Conservation (phyloP, 306 rosid genomes). For the Medicago lupulina region DNA sequence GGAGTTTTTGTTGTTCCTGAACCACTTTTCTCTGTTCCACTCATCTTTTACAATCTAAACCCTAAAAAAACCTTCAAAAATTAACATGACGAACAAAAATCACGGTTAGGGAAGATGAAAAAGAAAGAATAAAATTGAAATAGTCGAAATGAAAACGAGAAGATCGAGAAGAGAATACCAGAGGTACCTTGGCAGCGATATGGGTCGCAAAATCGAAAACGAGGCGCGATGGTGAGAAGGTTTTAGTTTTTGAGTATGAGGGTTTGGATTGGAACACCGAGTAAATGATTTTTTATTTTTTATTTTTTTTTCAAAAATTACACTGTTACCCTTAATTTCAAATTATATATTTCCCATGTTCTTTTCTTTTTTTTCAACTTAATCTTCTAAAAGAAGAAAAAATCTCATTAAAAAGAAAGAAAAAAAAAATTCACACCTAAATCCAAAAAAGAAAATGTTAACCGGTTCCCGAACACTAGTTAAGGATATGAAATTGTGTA, state of each 20-base stretch:
- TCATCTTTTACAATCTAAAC: constrained; percentile 37
- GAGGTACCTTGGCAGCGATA: background rate
- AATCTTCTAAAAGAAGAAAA: too few species aligned
- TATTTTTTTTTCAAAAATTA: too few species aligned
- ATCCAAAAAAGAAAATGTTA: too few species aligned
- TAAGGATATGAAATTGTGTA: too few species aligned
- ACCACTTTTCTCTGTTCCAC: constrained; percentile 64
- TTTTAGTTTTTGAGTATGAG: background rate
- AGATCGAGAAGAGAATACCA: background rate
- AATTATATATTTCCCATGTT: too few species aligned
- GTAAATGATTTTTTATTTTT: too few species aligned
- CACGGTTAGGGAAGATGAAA: background rate
- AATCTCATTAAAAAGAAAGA: too few species aligned
- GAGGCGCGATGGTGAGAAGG: background rate
- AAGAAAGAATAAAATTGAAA: background rate
- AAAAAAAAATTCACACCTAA: too few species aligned
- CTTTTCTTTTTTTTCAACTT: too few species aligned
- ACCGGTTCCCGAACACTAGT: too few species aligned
- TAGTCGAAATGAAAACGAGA: background rate
- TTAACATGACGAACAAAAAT: background rate
- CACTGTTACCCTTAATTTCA: too few species aligned
- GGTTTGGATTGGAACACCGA: background rate
- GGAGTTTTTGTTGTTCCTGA: constrained; percentile 83
- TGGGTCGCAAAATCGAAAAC: background rate
- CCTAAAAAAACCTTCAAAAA: background rate